Evolutionary conservation across 192 early-diverging fungal species (phyloP).

Genomic region (Backusella tuberculispora): DNA sequence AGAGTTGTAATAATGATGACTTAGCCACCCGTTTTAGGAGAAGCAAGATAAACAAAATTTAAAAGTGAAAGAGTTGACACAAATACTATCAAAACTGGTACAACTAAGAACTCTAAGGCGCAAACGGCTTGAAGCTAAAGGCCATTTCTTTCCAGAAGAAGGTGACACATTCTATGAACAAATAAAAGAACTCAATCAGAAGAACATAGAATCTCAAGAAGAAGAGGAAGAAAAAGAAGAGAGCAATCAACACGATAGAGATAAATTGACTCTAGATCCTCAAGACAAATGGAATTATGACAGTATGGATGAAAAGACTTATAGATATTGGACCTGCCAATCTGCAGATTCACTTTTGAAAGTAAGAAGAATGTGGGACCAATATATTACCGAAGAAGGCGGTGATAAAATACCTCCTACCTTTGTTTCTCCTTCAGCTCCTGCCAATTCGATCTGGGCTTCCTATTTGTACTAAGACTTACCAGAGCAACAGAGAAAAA

Average conservation of each 20-base stretch:
- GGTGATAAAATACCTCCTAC: slow-evolving; percentile 33
- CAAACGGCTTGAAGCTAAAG: slow-evolving; percentile 15
- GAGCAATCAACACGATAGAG: not conserved
- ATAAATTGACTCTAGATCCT: not conserved
- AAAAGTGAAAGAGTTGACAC: not conserved
- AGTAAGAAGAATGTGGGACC: slow-evolving; percentile 41
- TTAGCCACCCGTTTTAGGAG: not conserved
- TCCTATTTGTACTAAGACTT: slow-evolving; percentile 32
- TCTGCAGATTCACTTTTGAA: slow-evolving; percentile 26
- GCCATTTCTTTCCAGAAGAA: slow-evolving; percentile 45
- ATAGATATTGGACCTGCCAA: slow-evolving; percentile 36
- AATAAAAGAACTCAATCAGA: slow-evolving; percentile 35
- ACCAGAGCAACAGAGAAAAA: too few species aligned
- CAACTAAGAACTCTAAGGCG: not conserved
- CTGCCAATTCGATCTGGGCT: slow-evolving; percentile 45
- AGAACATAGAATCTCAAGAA: slow-evolving; percentile 15
- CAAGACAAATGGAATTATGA: slow-evolving; percentile 10
- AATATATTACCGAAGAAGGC: slow-evolving; percentile 23
- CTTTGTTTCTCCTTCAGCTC: slow-evolving; percentile 38
- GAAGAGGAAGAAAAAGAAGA: slow-evolving; percentile 4
- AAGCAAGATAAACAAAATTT: not conserved
- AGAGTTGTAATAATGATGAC: too few species aligned
- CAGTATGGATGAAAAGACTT: slow-evolving; percentile 4
- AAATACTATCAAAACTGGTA: not conserved
- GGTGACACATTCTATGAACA: slow-evolving; percentile 40